phyloP scores from a whole-genome alignment of 2,329 filamentous ascomycete species.

The Colletotrichum karsti region DNA sequence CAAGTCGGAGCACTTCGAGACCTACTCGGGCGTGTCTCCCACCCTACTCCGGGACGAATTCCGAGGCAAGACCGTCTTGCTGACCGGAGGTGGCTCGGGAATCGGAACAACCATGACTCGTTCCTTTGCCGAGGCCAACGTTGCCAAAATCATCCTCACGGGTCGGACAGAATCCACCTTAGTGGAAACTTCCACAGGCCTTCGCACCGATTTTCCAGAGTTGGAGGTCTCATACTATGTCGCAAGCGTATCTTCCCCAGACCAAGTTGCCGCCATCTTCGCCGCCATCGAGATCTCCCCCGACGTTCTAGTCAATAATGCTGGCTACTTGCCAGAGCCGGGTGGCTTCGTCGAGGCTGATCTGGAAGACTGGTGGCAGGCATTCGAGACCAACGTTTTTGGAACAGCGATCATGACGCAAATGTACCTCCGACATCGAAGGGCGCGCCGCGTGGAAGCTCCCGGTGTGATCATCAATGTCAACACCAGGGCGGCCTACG shows the following conservation, averaged over 20 bases:
- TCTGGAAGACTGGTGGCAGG: slow-evolving; percentile 8
- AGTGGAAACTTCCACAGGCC: background rate
- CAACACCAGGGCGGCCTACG: slow-evolving; percentile 9
- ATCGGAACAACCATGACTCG: slow-evolving; percentile 73
- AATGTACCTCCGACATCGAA: background rate
- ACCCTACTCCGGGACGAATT: background rate
- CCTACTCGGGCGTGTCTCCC: background rate
- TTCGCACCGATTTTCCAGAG: background rate
- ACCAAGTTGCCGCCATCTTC: background rate
- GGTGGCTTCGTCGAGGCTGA: background rate
- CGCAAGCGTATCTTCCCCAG: background rate
- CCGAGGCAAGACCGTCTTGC: slow-evolving; percentile 61
- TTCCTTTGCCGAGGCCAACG: slow-evolving; percentile 55
- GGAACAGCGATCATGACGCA: slow-evolving; percentile 3
- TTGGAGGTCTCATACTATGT: background rate
- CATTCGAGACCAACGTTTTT: slow-evolving; percentile 14
- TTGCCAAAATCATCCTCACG: slow-evolving; percentile 45
- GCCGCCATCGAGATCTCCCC: background rate
- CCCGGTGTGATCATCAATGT: slow-evolving; percentile 8
- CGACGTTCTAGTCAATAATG: slow-evolving; percentile 3
- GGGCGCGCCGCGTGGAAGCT: background rate
- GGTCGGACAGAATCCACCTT: slow-evolving; percentile 43
- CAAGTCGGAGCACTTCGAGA: background rate
- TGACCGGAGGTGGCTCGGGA: slow-evolving; percentile 73
- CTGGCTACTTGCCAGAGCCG: background rate